These are phyloP conservation scores for Phytophthora sp. DNA, from an alignment of 352 stramenopile species.

Conservation along the genomic window DNA sequence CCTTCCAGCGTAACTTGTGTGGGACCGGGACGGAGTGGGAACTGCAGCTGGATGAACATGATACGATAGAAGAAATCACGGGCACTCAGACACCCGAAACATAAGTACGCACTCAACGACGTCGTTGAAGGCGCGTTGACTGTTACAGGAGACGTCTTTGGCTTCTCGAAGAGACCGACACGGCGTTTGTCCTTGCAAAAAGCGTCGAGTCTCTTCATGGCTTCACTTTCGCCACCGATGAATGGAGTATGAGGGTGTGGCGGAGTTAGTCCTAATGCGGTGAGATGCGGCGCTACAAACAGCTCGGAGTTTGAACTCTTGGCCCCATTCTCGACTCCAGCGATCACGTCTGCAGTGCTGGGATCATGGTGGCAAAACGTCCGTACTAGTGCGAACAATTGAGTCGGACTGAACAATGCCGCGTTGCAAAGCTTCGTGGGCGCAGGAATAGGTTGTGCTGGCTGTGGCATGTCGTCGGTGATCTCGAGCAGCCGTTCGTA, in stretches of 20 bases:
- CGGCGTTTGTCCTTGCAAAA: constrained; percentile 71
- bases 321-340: constrained; percentile 23
- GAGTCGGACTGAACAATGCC: constrained; percentile 23
- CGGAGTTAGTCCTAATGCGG: constrained; percentile 43
- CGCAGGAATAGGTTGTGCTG: constrained; percentile 47
- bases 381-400: constrained; percentile 42
- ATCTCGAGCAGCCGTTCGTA: constrained; percentile 69
- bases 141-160: constrained; percentile 91
- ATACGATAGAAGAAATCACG: constrained; percentile 82
- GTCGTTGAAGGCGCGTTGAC: constrained; percentile 92
- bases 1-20: constrained; percentile 91
- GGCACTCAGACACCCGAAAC: constrained; percentile 88
- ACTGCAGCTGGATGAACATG: constrained; percentile 91
- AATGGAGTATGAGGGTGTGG: constrained; percentile 53
- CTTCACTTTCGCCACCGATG: constrained; percentile 61
- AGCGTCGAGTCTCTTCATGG: constrained; percentile 54
- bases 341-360: constrained; percentile 25
- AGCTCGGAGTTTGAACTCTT: constrained; percentile 13
- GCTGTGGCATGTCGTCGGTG: constrained; percentile 58
- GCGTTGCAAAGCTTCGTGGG: constrained; percentile 35
- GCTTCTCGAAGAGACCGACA: constrained; percentile 95
- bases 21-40: constrained; percentile 74
- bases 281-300: constrained; percentile 52
- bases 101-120: constrained; percentile 92
- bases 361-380: constrained; percentile 32